These are phyloP conservation scores for Pochonia chlamydosporia DNA, from an alignment of 2,329 filamentous ascomycete genomes.

Conservation along the genomic window DNA sequence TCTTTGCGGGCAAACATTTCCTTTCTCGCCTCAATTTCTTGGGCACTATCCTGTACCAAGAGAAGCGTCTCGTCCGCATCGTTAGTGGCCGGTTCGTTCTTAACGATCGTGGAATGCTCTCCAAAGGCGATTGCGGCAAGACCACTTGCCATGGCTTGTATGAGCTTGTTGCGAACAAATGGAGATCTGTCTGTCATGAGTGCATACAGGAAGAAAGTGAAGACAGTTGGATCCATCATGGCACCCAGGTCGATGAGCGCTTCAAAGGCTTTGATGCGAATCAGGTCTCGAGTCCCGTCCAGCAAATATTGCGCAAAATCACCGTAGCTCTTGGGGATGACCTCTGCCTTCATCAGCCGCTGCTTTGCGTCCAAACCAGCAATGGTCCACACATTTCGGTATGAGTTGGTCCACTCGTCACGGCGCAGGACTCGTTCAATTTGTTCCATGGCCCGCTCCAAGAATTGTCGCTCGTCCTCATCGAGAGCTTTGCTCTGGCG, in stretches of 20 bases:
- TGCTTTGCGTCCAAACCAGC: conserved; percentile 57
- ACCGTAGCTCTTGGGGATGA: conserved; percentile 47
- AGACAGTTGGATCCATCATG: conserved; percentile 48
- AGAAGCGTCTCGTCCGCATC: conserved; percentile 30
- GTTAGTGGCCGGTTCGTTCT: conserved; percentile 30
- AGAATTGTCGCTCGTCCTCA: conserved; percentile 42
- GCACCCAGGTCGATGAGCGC: conserved; percentile 58
- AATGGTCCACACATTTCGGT: conserved; percentile 61
- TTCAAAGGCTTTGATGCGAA: conserved; percentile 62
- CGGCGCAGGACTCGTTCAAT: conserved; percentile 62
- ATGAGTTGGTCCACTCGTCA: conserved; percentile 64
- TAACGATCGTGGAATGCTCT: conserved; percentile 44
- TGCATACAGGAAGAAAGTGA: conserved; percentile 51
- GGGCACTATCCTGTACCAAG: conserved; percentile 36
- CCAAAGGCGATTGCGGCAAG: conserved; percentile 60
- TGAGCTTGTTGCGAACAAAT: conserved; percentile 54
- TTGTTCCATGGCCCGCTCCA: conserved; percentile 51
- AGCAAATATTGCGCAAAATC: conserved; percentile 60
- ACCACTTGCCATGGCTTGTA: conserved; percentile 52
- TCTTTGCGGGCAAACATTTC: conserved; percentile 61
- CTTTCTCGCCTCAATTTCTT: conserved; percentile 51
- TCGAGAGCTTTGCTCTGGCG: conserved; percentile 38
- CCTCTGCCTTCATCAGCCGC: conserved; percentile 57
- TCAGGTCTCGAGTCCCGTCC: conserved; percentile 56
- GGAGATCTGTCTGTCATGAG: conserved; percentile 59